phyloP scores from a whole-genome alignment of 768 basidiomycete genomes.

The Amanita molliuscula region DNA sequence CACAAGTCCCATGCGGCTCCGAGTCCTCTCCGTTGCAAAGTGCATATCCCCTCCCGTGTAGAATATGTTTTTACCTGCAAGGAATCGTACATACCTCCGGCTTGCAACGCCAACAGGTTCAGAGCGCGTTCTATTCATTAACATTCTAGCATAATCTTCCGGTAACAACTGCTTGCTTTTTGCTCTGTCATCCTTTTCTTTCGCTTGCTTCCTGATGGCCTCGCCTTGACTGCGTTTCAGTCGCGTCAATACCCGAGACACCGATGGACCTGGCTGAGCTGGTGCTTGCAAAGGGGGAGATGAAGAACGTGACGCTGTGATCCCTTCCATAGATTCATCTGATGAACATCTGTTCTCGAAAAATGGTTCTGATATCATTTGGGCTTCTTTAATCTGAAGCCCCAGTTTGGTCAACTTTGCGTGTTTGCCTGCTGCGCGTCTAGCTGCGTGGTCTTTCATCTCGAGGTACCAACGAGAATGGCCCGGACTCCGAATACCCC shows the following conservation, averaged over 20 bases:
- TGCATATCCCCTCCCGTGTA: constrained; percentile 50
- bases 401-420: constrained; percentile 1
- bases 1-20: constrained; percentile 52
- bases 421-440: constrained; percentile 17
- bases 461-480: constrained; percentile 12
- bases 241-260: not conserved
- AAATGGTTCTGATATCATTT: not conserved
- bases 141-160: constrained; percentile 40
- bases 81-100: constrained; percentile 13
- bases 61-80: constrained; percentile 46
- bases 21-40: constrained; percentile 39
- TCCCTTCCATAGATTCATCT: constrained; percentile 2
- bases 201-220: not conserved
- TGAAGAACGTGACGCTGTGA: not conserved
- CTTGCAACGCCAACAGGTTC: constrained; percentile 5
- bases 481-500: not conserved
- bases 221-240: not conserved
- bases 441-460: constrained; percentile 24
- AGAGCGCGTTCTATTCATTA: constrained; percentile 22
- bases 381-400: not conserved
- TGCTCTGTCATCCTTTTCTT: constrained; percentile 24
- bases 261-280: constrained; percentile 6
- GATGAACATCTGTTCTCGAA: not conserved
- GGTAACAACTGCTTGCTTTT: constrained; percentile 35
- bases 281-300: constrained; percentile 10